Evolutionary conservation across 2,329 filamentous ascomycete genomes (phyloP).

Genomic region (Talaromyces pinophilus): DNA sequence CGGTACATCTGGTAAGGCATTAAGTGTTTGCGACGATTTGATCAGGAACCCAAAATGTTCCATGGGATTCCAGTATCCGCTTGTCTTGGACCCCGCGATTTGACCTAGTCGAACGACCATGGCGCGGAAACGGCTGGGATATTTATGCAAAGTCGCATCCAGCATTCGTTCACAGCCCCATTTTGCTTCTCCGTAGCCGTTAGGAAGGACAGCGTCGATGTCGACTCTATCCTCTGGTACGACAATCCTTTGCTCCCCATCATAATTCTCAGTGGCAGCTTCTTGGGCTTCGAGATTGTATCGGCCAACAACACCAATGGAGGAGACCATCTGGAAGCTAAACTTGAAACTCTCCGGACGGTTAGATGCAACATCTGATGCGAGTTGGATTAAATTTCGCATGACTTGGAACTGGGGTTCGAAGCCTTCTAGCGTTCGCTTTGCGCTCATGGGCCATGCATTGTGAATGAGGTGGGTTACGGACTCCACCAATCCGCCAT

Average conservation of each 20-base stretch:
- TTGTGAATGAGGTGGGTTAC: background rate
- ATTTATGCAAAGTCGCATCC: constrained; percentile 47
- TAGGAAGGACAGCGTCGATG: constrained; percentile 45
- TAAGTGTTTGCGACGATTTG: constrained; percentile 52
- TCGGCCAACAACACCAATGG: background rate
- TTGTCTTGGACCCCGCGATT: constrained; percentile 53
- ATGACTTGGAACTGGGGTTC: background rate
- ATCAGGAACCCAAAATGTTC: constrained; percentile 56
- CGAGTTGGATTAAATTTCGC: background rate
- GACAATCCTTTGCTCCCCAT: background rate
- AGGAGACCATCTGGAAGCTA: background rate
- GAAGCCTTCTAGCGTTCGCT: background rate
- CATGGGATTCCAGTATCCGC: constrained; percentile 57
- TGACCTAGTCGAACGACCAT: constrained; percentile 53
- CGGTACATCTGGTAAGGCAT: constrained; percentile 44
- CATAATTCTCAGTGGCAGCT: background rate
- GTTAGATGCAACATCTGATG: background rate
- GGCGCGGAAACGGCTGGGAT: constrained; percentile 46
- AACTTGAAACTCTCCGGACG: background rate
- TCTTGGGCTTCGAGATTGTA: background rate
- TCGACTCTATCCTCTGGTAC: constrained; percentile 48
- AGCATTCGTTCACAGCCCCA: constrained; percentile 54
- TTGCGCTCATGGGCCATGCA: background rate
- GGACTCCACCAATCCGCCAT: background rate
- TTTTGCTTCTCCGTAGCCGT: constrained; percentile 58